These are phyloP conservation scores for Penicillium daleae DNA, from an alignment of 495 filamentous ascomycete genomes.

Conservation along the genomic window DNA sequence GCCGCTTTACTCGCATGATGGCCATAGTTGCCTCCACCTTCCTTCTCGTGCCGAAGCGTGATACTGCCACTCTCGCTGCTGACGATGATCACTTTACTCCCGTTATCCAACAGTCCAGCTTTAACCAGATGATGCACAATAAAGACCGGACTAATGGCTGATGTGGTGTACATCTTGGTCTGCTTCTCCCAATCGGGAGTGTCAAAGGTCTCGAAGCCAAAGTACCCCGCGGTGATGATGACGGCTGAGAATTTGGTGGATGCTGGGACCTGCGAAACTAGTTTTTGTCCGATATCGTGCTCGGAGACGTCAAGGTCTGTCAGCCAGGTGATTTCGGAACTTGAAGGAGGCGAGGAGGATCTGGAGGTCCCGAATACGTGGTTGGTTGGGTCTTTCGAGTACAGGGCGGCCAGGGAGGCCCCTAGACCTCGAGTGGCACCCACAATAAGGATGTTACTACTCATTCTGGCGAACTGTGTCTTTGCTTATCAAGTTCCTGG, in stretches of 20 bases:
- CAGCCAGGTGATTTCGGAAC: conserved; percentile 49
- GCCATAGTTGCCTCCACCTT: conserved; percentile 73
- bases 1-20: conserved; percentile 76
- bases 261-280: conserved; percentile 49
- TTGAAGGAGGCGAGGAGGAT: conserved; percentile 41
- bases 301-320: conserved; percentile 59
- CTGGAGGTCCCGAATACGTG: conserved; percentile 64
- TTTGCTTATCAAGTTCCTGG: neutral
- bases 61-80: conserved; percentile 72
- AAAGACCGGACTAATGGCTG: conserved; percentile 67
- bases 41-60: conserved; percentile 64
- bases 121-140: conserved; percentile 64
- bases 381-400: conserved; percentile 51
- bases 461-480: conserved; percentile 26
- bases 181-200: conserved; percentile 68
- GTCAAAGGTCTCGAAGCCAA: conserved; percentile 64
- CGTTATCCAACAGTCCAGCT: conserved; percentile 49
- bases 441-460: conserved; percentile 58
- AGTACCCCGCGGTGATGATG: conserved; percentile 71
- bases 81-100: conserved; percentile 66
- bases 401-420: conserved; percentile 60
- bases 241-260: conserved; percentile 55
- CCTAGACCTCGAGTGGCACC: conserved; percentile 72
- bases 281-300: conserved; percentile 56
- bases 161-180: conserved; percentile 72